Evolutionary conservation across 1,284 basidiomycete species (phyloP).

Genomic region (Paramarasmius palmivorus): DNA sequence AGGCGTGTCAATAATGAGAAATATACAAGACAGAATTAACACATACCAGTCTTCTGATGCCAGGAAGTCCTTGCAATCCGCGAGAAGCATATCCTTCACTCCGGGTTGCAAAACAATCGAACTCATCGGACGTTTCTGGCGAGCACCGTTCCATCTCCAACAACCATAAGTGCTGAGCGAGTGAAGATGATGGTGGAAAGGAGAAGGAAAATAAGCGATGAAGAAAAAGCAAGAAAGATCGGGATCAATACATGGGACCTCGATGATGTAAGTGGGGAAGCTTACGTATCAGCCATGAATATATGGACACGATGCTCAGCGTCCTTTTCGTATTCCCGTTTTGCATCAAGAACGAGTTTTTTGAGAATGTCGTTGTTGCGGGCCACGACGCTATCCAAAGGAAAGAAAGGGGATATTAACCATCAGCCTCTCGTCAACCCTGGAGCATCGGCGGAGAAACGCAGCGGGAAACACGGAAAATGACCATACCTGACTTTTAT

Average conservation of each 20-base stretch:
- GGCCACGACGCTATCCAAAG: conserved; percentile 67
- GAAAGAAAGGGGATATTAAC: conserved; percentile 3
- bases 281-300: conserved; percentile 84
- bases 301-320: conserved; percentile 86
- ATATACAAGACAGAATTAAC: conserved; percentile 5
- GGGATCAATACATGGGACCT: conserved; percentile 10
- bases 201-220: conserved; percentile 11
- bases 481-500: conserved; percentile 73
- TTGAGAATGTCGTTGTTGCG: conserved; percentile 84
- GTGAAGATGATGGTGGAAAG: conserved; percentile 2
- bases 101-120: conserved; percentile 84
- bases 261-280: conserved; percentile 13
- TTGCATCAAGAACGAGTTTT: conserved; percentile 80
- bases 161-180: conserved; percentile 59
- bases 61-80: conserved; percentile 83
- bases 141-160: conserved; percentile 85
- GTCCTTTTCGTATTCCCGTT: conserved; percentile 84
- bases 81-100: conserved; percentile 84
- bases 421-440: too few relatives aligned
- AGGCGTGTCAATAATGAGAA: neutral
- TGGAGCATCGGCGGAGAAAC: conserved; percentile 13
- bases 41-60: conserved; percentile 80
- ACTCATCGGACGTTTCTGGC: conserved; percentile 83
- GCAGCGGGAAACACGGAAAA: conserved; percentile 15
- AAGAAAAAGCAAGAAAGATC: conserved; percentile 7